Evolutionary conservation across 495 filamentous ascomycete genomes (phyloP), one percentile per base, ranked within the genome.

Genomic region (Hypoxylon lienhwacheense): DNA sequence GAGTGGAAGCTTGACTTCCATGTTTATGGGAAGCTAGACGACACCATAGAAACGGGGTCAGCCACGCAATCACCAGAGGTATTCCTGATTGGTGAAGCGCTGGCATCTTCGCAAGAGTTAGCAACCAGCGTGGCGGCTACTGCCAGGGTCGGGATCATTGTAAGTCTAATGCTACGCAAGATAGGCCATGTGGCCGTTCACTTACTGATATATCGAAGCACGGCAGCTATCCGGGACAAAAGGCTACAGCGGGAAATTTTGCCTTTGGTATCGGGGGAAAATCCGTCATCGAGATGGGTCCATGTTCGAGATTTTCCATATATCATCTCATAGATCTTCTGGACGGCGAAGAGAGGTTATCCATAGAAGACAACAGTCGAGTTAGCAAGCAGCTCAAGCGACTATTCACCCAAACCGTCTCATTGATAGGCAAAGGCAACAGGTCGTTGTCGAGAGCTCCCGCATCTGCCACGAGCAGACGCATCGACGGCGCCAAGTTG

Each of bases 271-370:
- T 76, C 22, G 65, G 67, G 22, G 66, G 64, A 5, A 67, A 67
- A 12, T 53, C 65, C 6, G 71, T 77, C 11, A 67, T 73, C 19
- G 52, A 66, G 14, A 21, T 69, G 5, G 75, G 74, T 0, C 68
- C 66, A 1, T 69, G 66, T 7, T 59, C 67, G 8, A 55, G 68
- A 49, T 81, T 81, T 50, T 71, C 58, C 37, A 53, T 81, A 17
- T 81, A 77, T 48, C 77, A 81, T 47, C 59, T 78, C 14, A 70
- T 78, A 64, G 62, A 69, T 7, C 48, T 76, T 2, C 37, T 69
- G 10, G 63, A 65, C 8, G 65, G 65, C 28, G 69, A 67, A 48
- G 60, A 63, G 48, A 42, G 37, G 20, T 41, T 59, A 26, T 55
- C 42, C 44, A 42, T 44, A n/a, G 41, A 26, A 17, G 26, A 35